Percentiles rank a stretch among this genome's conserved stretches.
Conservation (phyloP, 257 asterid genomes). For the Striga asiatica region DNA sequence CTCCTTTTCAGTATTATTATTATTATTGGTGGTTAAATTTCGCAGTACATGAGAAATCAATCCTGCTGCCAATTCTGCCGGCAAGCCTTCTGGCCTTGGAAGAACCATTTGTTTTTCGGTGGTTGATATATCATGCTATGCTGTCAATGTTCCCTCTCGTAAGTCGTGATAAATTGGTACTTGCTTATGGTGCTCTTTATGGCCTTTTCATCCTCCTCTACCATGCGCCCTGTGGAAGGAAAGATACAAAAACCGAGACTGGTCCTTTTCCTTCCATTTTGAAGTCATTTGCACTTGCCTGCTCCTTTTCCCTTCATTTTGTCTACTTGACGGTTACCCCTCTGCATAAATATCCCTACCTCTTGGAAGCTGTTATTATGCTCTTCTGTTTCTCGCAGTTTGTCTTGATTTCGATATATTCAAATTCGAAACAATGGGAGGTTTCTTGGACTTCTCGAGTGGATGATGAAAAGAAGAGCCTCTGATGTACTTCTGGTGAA, state of each 20-base stretch:
- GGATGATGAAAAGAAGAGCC: slow-evolving; percentile 41
- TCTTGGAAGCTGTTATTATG: slow-evolving; percentile 85
- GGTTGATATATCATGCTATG: slow-evolving; percentile 54
- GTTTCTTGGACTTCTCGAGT: slow-evolving; percentile 24
- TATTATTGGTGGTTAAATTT: slow-evolving; percentile 16
- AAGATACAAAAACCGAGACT: slow-evolving; percentile 23
- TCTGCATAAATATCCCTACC: slow-evolving; percentile 70
- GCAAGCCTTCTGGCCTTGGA: slow-evolving; percentile 80
- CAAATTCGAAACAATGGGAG: slow-evolving; percentile 60
- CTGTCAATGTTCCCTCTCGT: slow-evolving; percentile 95
- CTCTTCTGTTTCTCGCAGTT: slow-evolving; percentile 77
- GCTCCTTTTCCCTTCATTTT: slow-evolving; percentile 55
- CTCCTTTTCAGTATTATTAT: too few relatives aligned
- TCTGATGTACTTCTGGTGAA: slow-evolving; percentile 24
- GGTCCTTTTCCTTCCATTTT: slow-evolving; percentile 17
- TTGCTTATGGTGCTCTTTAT: slow-evolving; percentile 56
- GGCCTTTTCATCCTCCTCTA: slow-evolving; percentile 64
- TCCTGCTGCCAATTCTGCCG: slow-evolving; percentile 88
- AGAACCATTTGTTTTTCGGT: slow-evolving; percentile 61
- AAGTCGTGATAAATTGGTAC: slow-evolving; percentile 55
- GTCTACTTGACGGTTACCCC: slow-evolving; percentile 58
- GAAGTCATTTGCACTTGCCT: slow-evolving; percentile 29
- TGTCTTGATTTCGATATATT: slow-evolving; percentile 31
- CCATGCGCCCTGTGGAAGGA: slow-evolving; percentile 48
- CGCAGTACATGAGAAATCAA: slow-evolving; percentile 89